Evolutionary conservation across 2,329 filamentous ascomycete genomes (phyloP).

Genomic region (Coniochaeta sp.): DNA sequence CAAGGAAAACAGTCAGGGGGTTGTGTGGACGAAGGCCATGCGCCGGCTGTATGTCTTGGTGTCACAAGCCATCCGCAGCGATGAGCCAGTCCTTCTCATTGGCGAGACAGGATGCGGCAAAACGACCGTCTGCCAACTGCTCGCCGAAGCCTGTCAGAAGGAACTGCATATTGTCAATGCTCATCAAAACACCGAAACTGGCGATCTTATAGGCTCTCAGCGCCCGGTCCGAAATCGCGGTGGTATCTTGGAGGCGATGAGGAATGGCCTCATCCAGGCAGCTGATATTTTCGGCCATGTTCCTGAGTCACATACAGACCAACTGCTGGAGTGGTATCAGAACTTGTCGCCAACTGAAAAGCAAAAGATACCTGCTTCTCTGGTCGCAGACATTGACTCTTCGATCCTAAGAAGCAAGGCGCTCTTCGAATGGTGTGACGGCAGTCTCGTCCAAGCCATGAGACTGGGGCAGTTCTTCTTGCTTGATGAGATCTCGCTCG

Average conservation of each 20-base stretch:
- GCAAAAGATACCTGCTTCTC: conserved; percentile 36
- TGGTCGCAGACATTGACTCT: conserved; percentile 37
- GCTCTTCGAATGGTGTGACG: conserved; percentile 94
- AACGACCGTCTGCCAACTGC: conserved; percentile 88
- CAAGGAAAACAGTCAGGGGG: conserved; percentile 46
- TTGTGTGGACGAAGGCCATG: conserved; percentile 97
- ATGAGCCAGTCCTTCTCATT: conserved; percentile 89
- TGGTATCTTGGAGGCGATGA: conserved; percentile 59
- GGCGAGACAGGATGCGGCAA: conserved; percentile 98
- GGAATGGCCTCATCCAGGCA: conserved; percentile 47
- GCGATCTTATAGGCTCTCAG: conserved; percentile 93
- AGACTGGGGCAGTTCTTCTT: conserved; percentile 83
- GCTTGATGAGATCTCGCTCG: conserved; percentile 94
- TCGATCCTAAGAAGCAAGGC: conserved; percentile 63
- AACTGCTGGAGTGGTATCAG: conserved; percentile 53
- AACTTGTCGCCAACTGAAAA: conserved; percentile 34
- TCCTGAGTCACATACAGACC: conserved; percentile 37
- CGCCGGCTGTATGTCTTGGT: conserved; percentile 83
- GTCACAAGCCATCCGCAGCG: conserved; percentile 76
- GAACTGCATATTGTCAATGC: conserved; percentile 88
- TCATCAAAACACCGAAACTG: conserved; percentile 96
- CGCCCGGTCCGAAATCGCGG: conserved; percentile 81
- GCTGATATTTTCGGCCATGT: conserved; percentile 33
- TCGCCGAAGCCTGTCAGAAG: conserved; percentile 72
- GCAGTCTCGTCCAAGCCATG: conserved; percentile 91